phyloP scores from a whole-genome alignment of 495 filamentous ascomycete genomes.

The Neurospora tetraspora region DNA sequence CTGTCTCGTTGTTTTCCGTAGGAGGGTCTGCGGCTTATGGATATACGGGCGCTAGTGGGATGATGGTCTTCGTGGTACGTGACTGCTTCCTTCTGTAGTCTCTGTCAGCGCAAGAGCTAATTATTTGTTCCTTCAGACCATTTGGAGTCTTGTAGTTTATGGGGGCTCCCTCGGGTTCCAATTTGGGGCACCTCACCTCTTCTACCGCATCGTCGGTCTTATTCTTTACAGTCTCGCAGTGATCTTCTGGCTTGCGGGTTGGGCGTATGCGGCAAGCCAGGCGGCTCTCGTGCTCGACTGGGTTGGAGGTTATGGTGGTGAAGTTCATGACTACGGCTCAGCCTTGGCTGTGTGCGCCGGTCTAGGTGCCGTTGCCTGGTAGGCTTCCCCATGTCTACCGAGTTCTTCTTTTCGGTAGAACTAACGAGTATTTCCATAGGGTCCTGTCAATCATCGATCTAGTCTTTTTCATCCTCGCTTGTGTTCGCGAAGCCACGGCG shows the following conservation, averaged over 20 bases:
- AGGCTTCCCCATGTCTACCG: neutral
- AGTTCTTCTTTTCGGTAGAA: neutral
- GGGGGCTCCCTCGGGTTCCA: slow-evolving; percentile 21
- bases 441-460: slow-evolving; percentile 26
- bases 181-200: slow-evolving; percentile 18
- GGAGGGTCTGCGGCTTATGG: neutral
- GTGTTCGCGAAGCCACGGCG: slow-evolving; percentile 9
- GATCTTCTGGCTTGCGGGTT: slow-evolving; percentile 34
- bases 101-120: neutral
- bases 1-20: slow-evolving; percentile 15
- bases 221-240: slow-evolving; percentile 21
- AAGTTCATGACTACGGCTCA: slow-evolving; percentile 10
- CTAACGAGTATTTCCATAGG: slow-evolving; percentile 11
- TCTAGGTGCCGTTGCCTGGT: slow-evolving; percentile 31
- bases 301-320: neutral
- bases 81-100: neutral
- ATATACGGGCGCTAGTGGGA: slow-evolving; percentile 17
- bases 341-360: slow-evolving; percentile 28
- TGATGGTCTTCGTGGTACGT: slow-evolving; percentile 30
- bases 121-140: slow-evolving; percentile 10
- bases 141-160: slow-evolving; percentile 26
- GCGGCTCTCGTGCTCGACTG: slow-evolving; percentile 16
- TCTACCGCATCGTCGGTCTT: slow-evolving; percentile 24
- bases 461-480: slow-evolving; percentile 25
- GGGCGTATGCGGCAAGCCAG: slow-evolving; percentile 28